Percentiles rank a stretch among this genome's conserved stretches.
phyloP scores from a whole-genome alignment of 208 protist species.

The Crithidia sp. region DNA sequence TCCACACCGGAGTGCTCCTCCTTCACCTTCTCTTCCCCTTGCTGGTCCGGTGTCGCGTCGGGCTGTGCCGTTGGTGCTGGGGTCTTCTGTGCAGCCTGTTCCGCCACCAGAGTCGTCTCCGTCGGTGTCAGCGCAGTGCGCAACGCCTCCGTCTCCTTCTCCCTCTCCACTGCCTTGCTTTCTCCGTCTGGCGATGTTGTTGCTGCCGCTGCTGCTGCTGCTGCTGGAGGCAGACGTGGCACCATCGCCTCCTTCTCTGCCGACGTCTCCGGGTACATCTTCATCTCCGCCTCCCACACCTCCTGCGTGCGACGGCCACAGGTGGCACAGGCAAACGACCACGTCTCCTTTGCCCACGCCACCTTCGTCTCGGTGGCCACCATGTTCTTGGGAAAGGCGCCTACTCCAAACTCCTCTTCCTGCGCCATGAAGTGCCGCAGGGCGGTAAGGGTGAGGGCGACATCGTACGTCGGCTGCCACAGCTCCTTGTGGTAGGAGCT shows the following conservation, averaged over 20 bases:
- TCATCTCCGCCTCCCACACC: conserved; percentile 59
- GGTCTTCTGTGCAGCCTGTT: no score
- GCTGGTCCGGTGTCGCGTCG: neutral
- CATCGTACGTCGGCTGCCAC: conserved; percentile 86
- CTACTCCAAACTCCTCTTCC: conserved; percentile 81
- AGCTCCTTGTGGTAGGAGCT: conserved; percentile 90
- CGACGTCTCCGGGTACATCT: conserved; percentile 50
- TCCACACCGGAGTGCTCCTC: neutral
- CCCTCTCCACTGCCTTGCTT: conserved; percentile 9
- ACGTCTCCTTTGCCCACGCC: conserved; percentile 52
- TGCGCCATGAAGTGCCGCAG: conserved; percentile 87
- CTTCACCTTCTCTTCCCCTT: neutral
- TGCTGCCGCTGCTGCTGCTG: neutral
- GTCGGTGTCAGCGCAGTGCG: no score
- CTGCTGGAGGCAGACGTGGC: conserved; percentile 15
- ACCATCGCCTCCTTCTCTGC: conserved; percentile 29
- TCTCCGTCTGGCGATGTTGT: neutral
- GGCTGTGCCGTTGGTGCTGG: neutral
- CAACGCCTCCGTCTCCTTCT: neutral
- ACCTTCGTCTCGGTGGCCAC: conserved; percentile 43
- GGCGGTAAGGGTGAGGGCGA: conserved; percentile 65
- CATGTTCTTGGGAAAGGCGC: conserved; percentile 53
- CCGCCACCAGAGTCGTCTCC: no score
- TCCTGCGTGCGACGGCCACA: conserved; percentile 38
- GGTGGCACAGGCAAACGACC: conserved; percentile 43